Percentiles rank a stretch among this genome's conserved stretches.
Evolutionary conservation across 2,329 filamentous ascomycete genomes (phyloP).

Genomic region (Aspergillus alliaceus): DNA sequence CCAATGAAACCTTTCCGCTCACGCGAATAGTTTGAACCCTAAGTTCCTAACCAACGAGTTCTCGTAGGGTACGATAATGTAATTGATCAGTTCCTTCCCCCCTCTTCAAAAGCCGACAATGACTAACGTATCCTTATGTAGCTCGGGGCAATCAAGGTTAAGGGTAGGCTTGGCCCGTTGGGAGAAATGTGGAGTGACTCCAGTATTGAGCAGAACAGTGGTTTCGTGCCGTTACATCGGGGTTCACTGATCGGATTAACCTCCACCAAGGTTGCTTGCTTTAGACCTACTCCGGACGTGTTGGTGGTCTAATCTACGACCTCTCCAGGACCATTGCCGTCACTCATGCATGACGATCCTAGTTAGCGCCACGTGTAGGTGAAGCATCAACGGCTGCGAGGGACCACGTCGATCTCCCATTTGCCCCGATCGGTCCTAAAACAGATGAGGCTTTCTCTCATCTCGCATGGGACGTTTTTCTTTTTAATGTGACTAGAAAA

Average conservation of each 20-base stretch:
- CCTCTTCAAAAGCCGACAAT: not conserved
- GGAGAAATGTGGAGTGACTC: not conserved
- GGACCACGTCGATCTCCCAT: slow-evolving; percentile 39
- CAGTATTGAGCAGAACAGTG: not conserved
- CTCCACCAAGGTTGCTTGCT: not conserved
- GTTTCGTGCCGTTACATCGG: not conserved
- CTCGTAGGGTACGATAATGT: not conserved
- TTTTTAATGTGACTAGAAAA: slow-evolving; percentile 20
- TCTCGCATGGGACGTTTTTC: slow-evolving; percentile 20
- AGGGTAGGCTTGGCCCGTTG: not conserved
- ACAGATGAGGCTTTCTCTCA: slow-evolving; percentile 17
- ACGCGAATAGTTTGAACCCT: not conserved
- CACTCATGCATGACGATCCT: slow-evolving; percentile 37
- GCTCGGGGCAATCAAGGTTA: not conserved
- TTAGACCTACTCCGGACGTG: not conserved
- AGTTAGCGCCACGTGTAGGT: slow-evolving; percentile 40
- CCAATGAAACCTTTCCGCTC: not conserved
- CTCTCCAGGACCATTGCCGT: slow-evolving; percentile 4
- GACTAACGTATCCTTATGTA: not conserved
- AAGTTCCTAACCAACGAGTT: not conserved
- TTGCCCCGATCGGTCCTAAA: slow-evolving; percentile 28
- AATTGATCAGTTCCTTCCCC: slow-evolving; percentile 1
- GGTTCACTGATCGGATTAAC: not conserved
- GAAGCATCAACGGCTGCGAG: slow-evolving; percentile 40
- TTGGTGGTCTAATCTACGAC: not conserved